Evolutionary conservation across 768 basidiomycete species (phyloP), one percentile per base, ranked within the genome.

Genomic region (Asterophora parasitica): DNA sequence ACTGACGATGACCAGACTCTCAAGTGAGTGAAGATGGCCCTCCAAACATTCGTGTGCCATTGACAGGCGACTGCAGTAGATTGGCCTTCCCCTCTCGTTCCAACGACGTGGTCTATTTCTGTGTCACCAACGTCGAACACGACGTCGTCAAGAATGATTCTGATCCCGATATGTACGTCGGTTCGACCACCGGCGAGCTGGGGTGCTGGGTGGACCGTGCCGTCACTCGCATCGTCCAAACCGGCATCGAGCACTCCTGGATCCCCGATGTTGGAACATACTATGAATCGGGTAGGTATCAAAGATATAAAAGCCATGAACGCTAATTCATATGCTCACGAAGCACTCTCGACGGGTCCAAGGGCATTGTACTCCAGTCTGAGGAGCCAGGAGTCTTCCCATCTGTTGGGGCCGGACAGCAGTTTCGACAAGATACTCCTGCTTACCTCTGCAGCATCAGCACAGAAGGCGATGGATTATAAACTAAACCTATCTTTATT

Each of bases 181-280:
- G 81, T 12, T 75, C 75, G 1, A 73, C 75, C 0, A 63, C 75
- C 15, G 88, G 87, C 4, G 81, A 89, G 56, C 61, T 93, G 13
- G 95, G 95, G 0, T 94, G 87, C 58, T 88, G 88, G 77, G 74
- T 96, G 15, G 90, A 97, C 57, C 66, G 82, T 1, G 61, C 72
- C 1, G 61, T 75, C 6, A 95, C 95, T 15, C 81, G 82, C 44
- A 79, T 97, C 58, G 64, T 88, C 7, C 89, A 94, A 63, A 75
- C 81, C 0, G 93, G 95, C 0, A 58, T 89, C 6, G 90, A 92
- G 56, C 78, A 86, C 52, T 71, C 71, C 6, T 71, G 75, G 48
- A 73, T 83, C 32, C 85, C 81, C 20, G 76, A 79, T 59, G 65
- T 72, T 4, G 66, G 65, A 23, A 62, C 60, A 3, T 85, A 79